These are phyloP conservation scores for Phytophthora rubi DNA, from an alignment of 352 stramenopile genomes.

Conservation along the genomic window DNA sequence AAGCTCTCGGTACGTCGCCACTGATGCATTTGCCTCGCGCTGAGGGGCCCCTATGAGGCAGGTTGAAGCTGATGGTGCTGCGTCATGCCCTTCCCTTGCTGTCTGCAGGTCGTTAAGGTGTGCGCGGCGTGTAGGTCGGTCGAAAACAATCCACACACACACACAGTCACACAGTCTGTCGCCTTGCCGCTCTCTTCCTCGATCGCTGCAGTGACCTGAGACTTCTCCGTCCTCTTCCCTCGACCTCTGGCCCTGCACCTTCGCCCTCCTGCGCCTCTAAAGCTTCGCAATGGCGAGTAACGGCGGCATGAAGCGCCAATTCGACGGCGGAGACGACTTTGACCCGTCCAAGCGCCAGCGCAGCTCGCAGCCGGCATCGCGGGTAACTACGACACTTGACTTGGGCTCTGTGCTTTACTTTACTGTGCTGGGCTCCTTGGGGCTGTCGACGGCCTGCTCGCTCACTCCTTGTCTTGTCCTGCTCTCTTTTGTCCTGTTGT, in stretches of 20 bases:
- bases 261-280: conserved; percentile 1
- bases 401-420: conserved; percentile 7
- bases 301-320: conserved; percentile 53
- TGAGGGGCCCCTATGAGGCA: background rate
- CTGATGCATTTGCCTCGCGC: conserved; percentile 6
- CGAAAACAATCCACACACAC: conserved; percentile 25
- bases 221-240: conserved; percentile 9
- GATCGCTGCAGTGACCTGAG: conserved; percentile 6
- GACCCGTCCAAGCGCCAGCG: conserved; percentile 48
- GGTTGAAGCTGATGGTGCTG: conserved; percentile 2
- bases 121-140: conserved; percentile 14
- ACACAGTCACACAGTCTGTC: conserved; percentile 3
- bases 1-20: conserved; percentile 22
- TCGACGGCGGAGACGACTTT: conserved; percentile 40
- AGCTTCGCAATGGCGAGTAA: conserved; percentile 21
- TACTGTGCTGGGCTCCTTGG: background rate
- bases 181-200: conserved; percentile 17
- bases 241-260: conserved; percentile 7
- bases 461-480: conserved; percentile 19
- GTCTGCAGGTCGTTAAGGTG: conserved; percentile 8
- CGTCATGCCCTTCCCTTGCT: conserved; percentile 6
- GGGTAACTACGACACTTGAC: conserved; percentile 45
- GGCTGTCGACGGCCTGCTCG: conserved; percentile 9
- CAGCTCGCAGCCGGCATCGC: conserved; percentile 42
- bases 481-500: conserved; percentile 34